Conservation (phyloP, 306 rosid genomes). For the Pterocarpus macrocarpus region DNA sequence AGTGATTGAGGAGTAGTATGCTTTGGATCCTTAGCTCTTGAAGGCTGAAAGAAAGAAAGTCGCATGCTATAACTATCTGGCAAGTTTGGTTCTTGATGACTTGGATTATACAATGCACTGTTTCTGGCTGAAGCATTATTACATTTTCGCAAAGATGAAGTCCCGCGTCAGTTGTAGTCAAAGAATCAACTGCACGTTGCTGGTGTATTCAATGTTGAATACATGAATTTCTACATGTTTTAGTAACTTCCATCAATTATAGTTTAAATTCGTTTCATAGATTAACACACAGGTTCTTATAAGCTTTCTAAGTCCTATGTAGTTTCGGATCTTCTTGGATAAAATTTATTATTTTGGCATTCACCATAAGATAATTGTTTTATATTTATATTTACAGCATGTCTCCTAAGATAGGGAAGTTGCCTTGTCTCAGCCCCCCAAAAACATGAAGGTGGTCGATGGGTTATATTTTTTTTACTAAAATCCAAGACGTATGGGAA, state of each 20-base stretch:
- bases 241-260: not conserved
- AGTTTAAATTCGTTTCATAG: not conserved
- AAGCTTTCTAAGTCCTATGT: no score
- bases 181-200: slow-evolving; percentile 7
- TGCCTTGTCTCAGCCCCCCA: not conserved
- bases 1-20: slow-evolving; percentile 31
- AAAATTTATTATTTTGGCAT: not conserved
- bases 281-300: no score
- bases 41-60: slow-evolving; percentile 42
- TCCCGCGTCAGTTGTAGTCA: slow-evolving; percentile 39
- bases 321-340: no score
- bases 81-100: slow-evolving; percentile 5
- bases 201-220: slow-evolving; percentile 18
- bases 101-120: slow-evolving; percentile 21
- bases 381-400: not conserved
- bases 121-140: slow-evolving; percentile 40
- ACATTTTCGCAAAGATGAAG: slow-evolving; percentile 20
- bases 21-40: slow-evolving; percentile 34
- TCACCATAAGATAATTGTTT: not conserved
- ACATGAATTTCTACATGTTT: not conserved
- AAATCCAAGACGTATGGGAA: not conserved
- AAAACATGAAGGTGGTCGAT: no score
- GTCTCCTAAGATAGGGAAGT: not conserved
- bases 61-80: not conserved
- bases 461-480: no score